Percentiles rank a stretch among this genome's conserved stretches.
Conservation (phyloP, 2,329 filamentous ascomycete genomes). For the Fusarium incarnatum region DNA sequence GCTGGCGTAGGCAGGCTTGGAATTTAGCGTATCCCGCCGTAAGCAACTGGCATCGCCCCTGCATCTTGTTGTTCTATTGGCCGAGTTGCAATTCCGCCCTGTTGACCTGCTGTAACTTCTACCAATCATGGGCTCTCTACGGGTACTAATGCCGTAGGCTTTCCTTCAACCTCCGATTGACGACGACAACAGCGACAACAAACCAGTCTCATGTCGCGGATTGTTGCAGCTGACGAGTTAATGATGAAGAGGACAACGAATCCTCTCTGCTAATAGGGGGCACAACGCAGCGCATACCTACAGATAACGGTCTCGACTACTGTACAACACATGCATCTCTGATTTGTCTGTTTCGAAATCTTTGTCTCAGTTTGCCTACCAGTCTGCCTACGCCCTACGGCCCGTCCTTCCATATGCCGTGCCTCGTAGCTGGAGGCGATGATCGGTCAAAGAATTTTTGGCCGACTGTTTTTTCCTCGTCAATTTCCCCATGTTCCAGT, state of each 20-base stretch:
- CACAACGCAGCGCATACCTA: constrained; percentile 6
- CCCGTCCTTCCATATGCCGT: constrained; percentile 20
- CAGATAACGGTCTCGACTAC: neutral
- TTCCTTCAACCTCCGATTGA: constrained; percentile 28
- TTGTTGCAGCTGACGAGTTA: constrained; percentile 36
- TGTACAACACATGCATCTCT: constrained; percentile 14
- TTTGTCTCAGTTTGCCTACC: constrained; percentile 30
- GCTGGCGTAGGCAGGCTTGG: constrained; percentile 18
- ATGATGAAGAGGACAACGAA: constrained; percentile 36
- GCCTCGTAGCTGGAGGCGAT: constrained; percentile 5
- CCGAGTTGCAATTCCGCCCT: constrained; percentile 20
- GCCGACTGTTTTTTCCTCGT: constrained; percentile 15
- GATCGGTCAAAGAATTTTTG: constrained; percentile 28
- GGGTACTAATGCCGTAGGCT: constrained; percentile 37
- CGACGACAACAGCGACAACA: constrained; percentile 17
- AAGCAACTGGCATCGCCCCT: constrained; percentile 36
- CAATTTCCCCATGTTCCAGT: constrained; percentile 24
- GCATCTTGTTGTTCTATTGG: constrained; percentile 31
- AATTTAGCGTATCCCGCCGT: constrained; percentile 27
- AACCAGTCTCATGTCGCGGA: constrained; percentile 34
- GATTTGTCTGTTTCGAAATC: neutral
- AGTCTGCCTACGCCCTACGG: constrained; percentile 34
- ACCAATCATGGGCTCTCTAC: constrained; percentile 21
- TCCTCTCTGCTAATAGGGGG: constrained; percentile 6
- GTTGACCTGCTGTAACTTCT: constrained; percentile 24